These are phyloP conservation scores for Colletotrichum zoysiae DNA, from an alignment of 2,329 filamentous ascomycete genomes.

Conservation along the genomic window DNA sequence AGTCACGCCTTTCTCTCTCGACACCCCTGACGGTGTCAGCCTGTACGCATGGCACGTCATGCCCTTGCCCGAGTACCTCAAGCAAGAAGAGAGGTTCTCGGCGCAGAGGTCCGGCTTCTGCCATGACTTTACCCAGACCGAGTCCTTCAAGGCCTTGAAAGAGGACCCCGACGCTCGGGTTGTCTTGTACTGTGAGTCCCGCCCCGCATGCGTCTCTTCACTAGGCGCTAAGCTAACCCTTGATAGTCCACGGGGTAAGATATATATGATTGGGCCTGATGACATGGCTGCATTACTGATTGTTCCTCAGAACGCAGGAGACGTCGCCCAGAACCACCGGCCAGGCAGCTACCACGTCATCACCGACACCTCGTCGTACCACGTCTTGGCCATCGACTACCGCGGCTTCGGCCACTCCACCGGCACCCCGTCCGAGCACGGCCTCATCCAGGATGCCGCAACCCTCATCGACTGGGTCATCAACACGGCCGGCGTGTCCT, in stretches of 20 bases:
- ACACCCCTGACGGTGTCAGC: conserved; percentile 79
- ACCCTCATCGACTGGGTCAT: conserved; percentile 81
- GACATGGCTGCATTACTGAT: neutral
- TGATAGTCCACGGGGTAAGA: conserved; percentile 72
- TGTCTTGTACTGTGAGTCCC: conserved; percentile 71
- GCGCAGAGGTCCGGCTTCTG: conserved; percentile 63
- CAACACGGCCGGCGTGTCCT: conserved; percentile 71
- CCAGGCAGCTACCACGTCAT: conserved; percentile 83
- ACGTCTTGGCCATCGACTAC: conserved; percentile 92
- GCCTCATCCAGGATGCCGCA: conserved; percentile 83
- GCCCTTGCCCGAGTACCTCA: conserved; percentile 80
- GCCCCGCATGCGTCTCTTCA: neutral
- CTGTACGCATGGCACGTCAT: conserved; percentile 94
- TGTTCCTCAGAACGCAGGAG: conserved; percentile 78
- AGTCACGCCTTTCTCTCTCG: conserved; percentile 85
- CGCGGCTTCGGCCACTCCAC: conserved; percentile 87
- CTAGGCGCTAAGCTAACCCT: conserved; percentile 25
- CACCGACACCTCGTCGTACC: conserved; percentile 78
- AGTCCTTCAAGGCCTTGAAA: conserved; percentile 72
- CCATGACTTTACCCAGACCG: conserved; percentile 66
- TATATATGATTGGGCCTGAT: conserved; percentile 45
- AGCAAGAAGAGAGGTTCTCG: conserved; percentile 75
- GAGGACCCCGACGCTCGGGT: conserved; percentile 73
- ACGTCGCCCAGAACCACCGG: conserved; percentile 82
- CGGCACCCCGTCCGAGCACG: conserved; percentile 83